phyloP scores from a whole-genome alignment of 331 rosid species.

The Acacia concinna region DNA sequence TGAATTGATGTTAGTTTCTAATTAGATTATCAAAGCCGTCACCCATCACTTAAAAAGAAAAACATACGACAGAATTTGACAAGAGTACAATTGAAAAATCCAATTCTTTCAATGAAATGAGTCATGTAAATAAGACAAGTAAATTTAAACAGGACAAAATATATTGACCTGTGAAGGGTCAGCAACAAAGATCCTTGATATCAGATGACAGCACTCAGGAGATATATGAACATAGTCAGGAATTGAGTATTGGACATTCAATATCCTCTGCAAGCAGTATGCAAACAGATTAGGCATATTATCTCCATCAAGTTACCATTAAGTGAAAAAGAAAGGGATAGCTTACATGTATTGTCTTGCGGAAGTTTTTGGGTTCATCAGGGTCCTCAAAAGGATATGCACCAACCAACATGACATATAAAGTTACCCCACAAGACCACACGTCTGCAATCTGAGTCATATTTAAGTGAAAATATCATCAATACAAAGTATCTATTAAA shows the following conservation, averaged over 20 bases:
- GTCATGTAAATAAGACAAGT: neutral
- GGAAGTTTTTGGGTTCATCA: slow-evolving; percentile 87
- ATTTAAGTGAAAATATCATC: slow-evolving; percentile 7
- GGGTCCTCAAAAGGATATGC: slow-evolving; percentile 98
- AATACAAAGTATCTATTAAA: slow-evolving; percentile 1
- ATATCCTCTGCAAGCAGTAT: slow-evolving; percentile 72
- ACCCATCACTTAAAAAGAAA: neutral
- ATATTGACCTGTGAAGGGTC: slow-evolving; percentile 76
- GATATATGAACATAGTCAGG: slow-evolving; percentile 87
- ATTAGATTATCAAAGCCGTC: slow-evolving; percentile 25
- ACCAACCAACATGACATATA: slow-evolving; percentile 95
- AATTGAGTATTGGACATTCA: slow-evolving; percentile 88
- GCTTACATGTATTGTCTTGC: slow-evolving; percentile 82
- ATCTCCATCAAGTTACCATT: slow-evolving; percentile 14
- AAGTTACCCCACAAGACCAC: slow-evolving; percentile 99
- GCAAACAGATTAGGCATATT: slow-evolving; percentile 24
- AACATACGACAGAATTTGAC: neutral
- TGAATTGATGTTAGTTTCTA: slow-evolving; percentile 23
- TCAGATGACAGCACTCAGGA: slow-evolving; percentile 81
- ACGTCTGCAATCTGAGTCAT: slow-evolving; percentile 86
- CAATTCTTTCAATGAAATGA: slow-evolving; percentile 4
- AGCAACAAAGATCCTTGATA: slow-evolving; percentile 86
- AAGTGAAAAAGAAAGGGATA: slow-evolving; percentile 9
- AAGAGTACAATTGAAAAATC: neutral
- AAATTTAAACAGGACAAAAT: neutral